Evolutionary conservation across 1,284 basidiomycete genomes (phyloP).

Genomic region (Tilletiaria anomala): DNA sequence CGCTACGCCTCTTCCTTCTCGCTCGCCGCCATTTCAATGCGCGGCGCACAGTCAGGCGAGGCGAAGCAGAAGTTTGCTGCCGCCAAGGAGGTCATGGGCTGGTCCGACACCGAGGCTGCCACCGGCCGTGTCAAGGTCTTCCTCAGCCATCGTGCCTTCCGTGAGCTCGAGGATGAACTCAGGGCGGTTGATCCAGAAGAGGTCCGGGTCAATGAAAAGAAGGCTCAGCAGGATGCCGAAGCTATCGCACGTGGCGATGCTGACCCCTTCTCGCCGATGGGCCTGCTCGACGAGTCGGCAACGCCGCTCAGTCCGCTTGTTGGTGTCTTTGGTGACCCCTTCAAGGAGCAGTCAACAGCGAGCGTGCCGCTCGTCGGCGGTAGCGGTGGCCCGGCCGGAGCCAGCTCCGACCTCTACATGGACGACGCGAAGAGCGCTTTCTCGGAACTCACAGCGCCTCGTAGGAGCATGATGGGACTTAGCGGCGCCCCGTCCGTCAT

Average conservation of each 20-base stretch:
- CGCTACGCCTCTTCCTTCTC: constrained; percentile 41
- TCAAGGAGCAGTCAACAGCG: constrained; percentile 43
- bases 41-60: constrained; percentile 47
- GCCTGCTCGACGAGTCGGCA: constrained; percentile 32
- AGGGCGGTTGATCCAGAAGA: constrained; percentile 55
- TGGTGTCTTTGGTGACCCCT: no score
- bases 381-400: constrained; percentile 32
- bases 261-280: constrained; percentile 51
- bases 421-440: constrained; percentile 29
- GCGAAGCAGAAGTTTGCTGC: constrained; percentile 40
- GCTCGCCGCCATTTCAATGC: constrained; percentile 23
- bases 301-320: constrained; percentile 1
- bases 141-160: constrained; percentile 73
- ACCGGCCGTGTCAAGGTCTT: constrained; percentile 69
- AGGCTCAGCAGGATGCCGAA: constrained; percentile 55
- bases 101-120: constrained; percentile 58
- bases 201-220: constrained; percentile 40
- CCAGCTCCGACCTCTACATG: neutral
- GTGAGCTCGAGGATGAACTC: constrained; percentile 72
- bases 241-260: constrained; percentile 44
- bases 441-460: constrained; percentile 12
- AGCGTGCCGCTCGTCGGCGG: constrained; percentile 25
- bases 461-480: neutral
- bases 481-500: constrained; percentile 11
- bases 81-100: constrained; percentile 52